A percentile compares a stretch with the other conserved stretches of the same genome.
phyloP scores from a whole-genome alignment of 768 basidiomycete genomes.

The Podaxis sp. region DNA sequence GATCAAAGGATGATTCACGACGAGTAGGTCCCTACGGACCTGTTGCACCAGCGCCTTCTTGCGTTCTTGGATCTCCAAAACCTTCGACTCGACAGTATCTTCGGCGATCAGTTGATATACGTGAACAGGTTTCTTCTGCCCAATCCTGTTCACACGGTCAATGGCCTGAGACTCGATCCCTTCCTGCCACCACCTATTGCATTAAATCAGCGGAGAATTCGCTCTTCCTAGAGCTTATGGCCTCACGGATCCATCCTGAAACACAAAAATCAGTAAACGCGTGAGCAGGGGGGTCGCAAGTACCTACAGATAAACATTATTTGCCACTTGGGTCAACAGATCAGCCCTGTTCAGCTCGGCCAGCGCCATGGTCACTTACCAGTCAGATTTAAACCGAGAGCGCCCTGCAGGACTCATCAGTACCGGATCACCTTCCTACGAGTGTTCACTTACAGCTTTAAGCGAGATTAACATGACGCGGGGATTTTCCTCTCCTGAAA shows the following conservation, averaged over 20 bases:
- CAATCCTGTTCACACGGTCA: slow-evolving; percentile 80
- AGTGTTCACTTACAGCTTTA: slow-evolving; percentile 50
- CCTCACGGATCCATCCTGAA: slow-evolving; percentile 81
- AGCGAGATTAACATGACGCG: slow-evolving; percentile 85
- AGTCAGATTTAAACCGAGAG: slow-evolving; percentile 84
- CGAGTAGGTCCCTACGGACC: slow-evolving; percentile 32
- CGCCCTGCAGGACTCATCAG: slow-evolving; percentile 44
- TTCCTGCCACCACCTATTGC: slow-evolving; percentile 81
- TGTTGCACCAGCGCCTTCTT: slow-evolving; percentile 81
- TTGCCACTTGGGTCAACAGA: slow-evolving; percentile 49
- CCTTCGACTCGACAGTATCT: slow-evolving; percentile 85
- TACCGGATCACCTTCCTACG: neutral
- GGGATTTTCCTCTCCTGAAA: slow-evolving; percentile 45
- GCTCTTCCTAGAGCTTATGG: neutral
- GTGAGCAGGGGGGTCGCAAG: neutral
- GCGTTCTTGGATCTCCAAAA: slow-evolving; percentile 81
- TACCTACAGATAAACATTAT: slow-evolving; percentile 78
- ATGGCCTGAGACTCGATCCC: slow-evolving; percentile 86
- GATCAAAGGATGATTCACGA: neutral
- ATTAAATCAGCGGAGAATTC: neutral
- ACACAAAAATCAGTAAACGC: slow-evolving; percentile 11
- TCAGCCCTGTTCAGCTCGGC: neutral
- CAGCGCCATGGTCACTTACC: slow-evolving; percentile 23
- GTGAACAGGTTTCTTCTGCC: slow-evolving; percentile 79
- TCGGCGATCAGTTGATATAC: slow-evolving; percentile 91